A percentile compares a stretch with the other conserved stretches of the same genome.
Evolutionary conservation across 78 protist species (phyloP).

Genomic region (Dictyostelium intermedium): DNA sequence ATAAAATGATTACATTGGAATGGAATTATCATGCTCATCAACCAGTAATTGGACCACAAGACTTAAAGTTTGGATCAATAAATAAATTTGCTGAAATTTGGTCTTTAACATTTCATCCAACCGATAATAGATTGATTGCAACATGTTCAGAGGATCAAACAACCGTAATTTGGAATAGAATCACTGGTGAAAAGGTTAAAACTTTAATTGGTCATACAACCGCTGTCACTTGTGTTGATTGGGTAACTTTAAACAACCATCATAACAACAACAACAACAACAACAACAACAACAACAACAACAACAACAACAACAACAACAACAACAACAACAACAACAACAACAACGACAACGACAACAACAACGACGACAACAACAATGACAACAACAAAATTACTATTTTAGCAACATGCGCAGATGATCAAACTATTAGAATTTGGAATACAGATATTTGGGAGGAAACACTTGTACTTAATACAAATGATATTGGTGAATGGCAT

Average conservation of each 20-base stretch:
- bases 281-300: not conserved
- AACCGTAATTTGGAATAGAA: conserved; percentile 5
- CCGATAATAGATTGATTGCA: conserved; percentile 1
- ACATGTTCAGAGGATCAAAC: conserved; percentile 77
- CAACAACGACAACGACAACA: too few species aligned
- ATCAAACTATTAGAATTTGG: conserved; percentile 64
- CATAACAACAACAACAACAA: not conserved
- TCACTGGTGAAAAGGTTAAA: not conserved
- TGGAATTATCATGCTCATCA: conserved; percentile 24
- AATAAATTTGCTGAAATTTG: conserved; percentile 71
- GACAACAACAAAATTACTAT: not conserved
- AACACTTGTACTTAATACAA: not conserved
- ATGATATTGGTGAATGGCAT: conserved; percentile 71
- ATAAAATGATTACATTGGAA: not conserved
- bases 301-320: too few species aligned
- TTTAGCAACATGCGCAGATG: conserved; percentile 73
- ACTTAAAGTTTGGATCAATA: conserved; percentile 49
- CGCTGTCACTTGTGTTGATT: conserved; percentile 69
- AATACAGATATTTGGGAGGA: conserved; percentile 11
- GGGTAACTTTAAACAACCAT: not conserved
- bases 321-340: too few species aligned
- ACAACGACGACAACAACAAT: too few species aligned
- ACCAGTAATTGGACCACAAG: conserved; percentile 35
- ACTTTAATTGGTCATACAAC: conserved; percentile 40
- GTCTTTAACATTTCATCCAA: conserved; percentile 47